These are phyloP conservation scores for Gloeostereum incarnatum DNA, from an alignment of 768 basidiomycete species.

Conservation along the genomic window DNA sequence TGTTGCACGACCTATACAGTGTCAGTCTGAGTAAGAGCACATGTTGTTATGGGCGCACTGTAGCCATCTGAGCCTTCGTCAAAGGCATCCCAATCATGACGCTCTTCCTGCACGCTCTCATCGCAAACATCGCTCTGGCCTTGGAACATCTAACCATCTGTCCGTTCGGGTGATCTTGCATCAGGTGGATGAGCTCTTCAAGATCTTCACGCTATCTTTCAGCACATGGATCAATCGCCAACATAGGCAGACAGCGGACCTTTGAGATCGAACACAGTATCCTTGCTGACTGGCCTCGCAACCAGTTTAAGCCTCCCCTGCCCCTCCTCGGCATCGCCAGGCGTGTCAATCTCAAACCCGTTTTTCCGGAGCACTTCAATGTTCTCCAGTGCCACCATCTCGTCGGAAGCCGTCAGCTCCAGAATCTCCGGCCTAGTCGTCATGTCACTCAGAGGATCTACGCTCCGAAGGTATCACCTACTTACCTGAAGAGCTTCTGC, in stretches of 20 bases:
- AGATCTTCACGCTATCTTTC: conserved; percentile 46
- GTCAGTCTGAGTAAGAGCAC: background rate
- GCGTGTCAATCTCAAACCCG: conserved; percentile 77
- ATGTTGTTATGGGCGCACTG: conserved; percentile 23
- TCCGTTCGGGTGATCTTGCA: conserved; percentile 69
- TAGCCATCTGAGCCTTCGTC: conserved; percentile 67
- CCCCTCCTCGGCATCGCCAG: conserved; percentile 36
- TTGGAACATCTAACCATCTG: conserved; percentile 91
- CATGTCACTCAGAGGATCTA: conserved; percentile 3
- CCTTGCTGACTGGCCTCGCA: conserved; percentile 88
- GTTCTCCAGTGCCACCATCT: conserved; percentile 82
- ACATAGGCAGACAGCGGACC: conserved; percentile 32
- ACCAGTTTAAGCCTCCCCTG: conserved; percentile 43
- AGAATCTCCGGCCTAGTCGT: conserved; percentile 62
- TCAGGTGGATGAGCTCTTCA: conserved; percentile 83
- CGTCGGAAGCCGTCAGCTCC: conserved; percentile 85
- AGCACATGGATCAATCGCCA: conserved; percentile 1
- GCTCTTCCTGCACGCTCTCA: conserved; percentile 91
- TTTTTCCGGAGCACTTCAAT: conserved; percentile 75
- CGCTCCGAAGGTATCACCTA: conserved; percentile 4
- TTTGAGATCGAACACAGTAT: conserved; percentile 81
- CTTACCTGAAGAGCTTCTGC: conserved; percentile 75
- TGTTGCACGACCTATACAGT: conserved; percentile 55
- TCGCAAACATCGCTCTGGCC: conserved; percentile 92
- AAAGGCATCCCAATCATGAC: conserved; percentile 92